Evolutionary conservation across 257 asterid species (phyloP).

Genomic region (Ophiorrhiza pumila): DNA sequence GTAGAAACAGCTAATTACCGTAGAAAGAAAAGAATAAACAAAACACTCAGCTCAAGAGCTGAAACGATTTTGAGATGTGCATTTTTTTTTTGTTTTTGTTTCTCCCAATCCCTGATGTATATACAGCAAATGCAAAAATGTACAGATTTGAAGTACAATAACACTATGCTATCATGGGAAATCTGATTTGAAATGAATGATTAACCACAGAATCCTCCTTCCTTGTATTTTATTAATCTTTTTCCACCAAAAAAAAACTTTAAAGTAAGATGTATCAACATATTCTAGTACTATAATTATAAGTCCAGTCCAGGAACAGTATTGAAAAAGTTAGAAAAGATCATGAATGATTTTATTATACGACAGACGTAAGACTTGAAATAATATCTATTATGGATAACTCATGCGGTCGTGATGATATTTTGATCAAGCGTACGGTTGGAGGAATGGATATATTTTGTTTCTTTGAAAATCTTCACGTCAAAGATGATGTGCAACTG

Average conservation of each 20-base stretch:
- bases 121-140: background rate
- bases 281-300: too few relatives aligned
- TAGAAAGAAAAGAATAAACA: conserved; percentile 30
- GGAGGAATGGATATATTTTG: background rate
- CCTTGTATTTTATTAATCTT: background rate
- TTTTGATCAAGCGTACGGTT: background rate
- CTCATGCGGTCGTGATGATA: background rate
- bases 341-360: background rate
- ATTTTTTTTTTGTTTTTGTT: background rate
- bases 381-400: too few relatives aligned
- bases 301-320: too few relatives aligned
- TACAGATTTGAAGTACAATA: conserved; percentile 7
- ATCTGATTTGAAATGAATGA: background rate
- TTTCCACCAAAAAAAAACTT: background rate
- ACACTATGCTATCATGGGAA: background rate
- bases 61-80: conserved; percentile 36
- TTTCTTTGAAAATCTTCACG: background rate
- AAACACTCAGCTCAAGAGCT: conserved; percentile 23
- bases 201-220: background rate
- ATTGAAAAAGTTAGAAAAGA: background rate
- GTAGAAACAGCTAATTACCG: conserved; percentile 25
- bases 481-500: background rate
- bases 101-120: conserved; percentile 1
- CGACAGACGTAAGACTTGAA: too few relatives aligned
- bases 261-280: background rate